Conservation (phyloP, 2,329 filamentous ascomycete species). For the Falciphora oryzae region DNA sequence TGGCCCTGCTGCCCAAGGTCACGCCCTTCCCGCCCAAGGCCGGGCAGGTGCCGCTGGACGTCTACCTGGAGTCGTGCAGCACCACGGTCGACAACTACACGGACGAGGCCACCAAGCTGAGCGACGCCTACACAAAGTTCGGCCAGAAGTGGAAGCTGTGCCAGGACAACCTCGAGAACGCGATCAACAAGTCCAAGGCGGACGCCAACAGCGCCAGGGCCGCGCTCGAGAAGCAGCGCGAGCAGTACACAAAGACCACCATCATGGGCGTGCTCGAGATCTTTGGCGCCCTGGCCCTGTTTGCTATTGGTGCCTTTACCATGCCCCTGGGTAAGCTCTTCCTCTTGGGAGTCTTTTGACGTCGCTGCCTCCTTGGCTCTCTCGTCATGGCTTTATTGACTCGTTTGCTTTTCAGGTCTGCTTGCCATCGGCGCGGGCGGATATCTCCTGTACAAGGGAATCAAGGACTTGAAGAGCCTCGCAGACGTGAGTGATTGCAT, state of each 20-base stretch:
- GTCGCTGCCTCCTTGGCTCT: too few species aligned
- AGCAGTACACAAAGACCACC: not conserved
- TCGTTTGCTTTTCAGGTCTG: not conserved
- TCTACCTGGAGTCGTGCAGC: not conserved
- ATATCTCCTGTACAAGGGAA: not conserved
- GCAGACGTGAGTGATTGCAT: not conserved
- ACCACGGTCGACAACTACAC: not conserved
- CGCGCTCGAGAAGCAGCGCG: not conserved
- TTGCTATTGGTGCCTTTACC: not conserved
- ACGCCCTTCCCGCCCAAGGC: not conserved
- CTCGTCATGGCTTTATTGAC: not conserved
- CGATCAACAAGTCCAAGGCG: not conserved
- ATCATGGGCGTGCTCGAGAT: not conserved
- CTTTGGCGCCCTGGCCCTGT: not conserved
- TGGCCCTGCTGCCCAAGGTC: not conserved
- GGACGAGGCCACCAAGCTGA: not conserved
- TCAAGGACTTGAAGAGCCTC: not conserved
- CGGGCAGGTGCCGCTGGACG: not conserved
- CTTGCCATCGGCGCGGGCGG: not conserved
- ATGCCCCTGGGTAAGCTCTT: not conserved
- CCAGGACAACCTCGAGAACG: conserved; percentile 1
- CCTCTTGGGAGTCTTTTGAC: not conserved
- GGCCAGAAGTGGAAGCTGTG: not conserved
- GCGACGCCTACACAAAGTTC: not conserved
- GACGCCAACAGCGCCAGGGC: not conserved